phyloP scores from a whole-genome alignment of 2,329 filamentous ascomycete genomes.

The Fusarium penzigii region DNA sequence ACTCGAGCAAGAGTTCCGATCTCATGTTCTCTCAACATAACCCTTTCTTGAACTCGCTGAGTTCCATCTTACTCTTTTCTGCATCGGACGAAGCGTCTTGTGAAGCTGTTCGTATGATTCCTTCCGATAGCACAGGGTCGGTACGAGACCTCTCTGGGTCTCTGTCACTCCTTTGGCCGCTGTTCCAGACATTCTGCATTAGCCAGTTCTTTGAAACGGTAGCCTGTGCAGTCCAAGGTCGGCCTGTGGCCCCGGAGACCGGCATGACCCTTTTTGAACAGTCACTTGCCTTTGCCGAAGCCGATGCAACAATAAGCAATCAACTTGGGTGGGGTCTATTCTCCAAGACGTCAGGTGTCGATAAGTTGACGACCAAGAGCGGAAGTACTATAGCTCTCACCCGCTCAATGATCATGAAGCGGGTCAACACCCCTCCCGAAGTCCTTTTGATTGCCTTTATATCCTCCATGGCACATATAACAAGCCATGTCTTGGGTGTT shows the following conservation, averaged over 20 bases:
- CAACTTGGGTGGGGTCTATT: slow-evolving; percentile 74
- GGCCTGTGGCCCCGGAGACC: slow-evolving; percentile 77
- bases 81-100: slow-evolving; percentile 76
- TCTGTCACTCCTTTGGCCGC: slow-evolving; percentile 72
- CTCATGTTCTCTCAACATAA: slow-evolving; percentile 72
- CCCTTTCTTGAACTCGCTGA: slow-evolving; percentile 69
- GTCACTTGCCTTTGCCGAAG: slow-evolving; percentile 92
- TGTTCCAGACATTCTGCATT: slow-evolving; percentile 68
- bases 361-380: slow-evolving; percentile 19
- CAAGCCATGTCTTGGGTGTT: slow-evolving; percentile 79
- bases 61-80: slow-evolving; percentile 71
- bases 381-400: slow-evolving; percentile 50
- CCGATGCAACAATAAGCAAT: slow-evolving; percentile 82
- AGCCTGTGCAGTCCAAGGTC: slow-evolving; percentile 83
- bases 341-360: slow-evolving; percentile 45
- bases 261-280: slow-evolving; percentile 98
- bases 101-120: slow-evolving; percentile 69
- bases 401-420: slow-evolving; percentile 68
- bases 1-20: slow-evolving; percentile 62
- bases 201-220: slow-evolving; percentile 90
- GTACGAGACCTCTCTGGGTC: slow-evolving; percentile 69
- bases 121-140: slow-evolving; percentile 51
- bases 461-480: slow-evolving; percentile 86
- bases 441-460: slow-evolving; percentile 83
- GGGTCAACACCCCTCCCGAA: slow-evolving; percentile 87